Conservation (phyloP, 495 filamentous ascomycete species). For the Tetracladium setigerum region DNA sequence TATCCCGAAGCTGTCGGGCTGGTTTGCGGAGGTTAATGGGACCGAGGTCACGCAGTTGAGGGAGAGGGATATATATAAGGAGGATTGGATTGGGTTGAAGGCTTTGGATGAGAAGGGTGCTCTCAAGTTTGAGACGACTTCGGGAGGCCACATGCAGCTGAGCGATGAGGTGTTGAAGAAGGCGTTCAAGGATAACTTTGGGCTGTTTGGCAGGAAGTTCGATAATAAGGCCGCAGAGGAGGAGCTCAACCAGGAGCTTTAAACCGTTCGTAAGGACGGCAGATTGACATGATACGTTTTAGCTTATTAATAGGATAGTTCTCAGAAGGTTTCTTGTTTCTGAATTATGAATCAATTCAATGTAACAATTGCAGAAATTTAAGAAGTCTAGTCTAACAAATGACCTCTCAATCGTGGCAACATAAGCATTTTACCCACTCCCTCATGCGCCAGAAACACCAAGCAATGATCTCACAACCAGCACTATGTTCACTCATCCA, state of each 20-base stretch:
- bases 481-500: background rate
- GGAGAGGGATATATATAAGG: constrained; percentile 68
- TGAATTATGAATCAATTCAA: background rate
- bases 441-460: constrained; percentile 8
- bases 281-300: background rate
- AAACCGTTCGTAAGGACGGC: too few relatives aligned
- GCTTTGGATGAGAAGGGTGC: constrained; percentile 71
- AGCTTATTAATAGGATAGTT: background rate
- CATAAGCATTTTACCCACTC: background rate
- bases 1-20: constrained; percentile 83
- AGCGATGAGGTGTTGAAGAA: constrained; percentile 55
- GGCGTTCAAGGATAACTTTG: constrained; percentile 68
- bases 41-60: constrained; percentile 59
- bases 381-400: background rate
- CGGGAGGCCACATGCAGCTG: constrained; percentile 82
- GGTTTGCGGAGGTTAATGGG: constrained; percentile 82
- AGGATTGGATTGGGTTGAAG: constrained; percentile 92
- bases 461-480: constrained; percentile 6
- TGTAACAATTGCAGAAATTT: too few relatives aligned
- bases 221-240: background rate
- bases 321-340: background rate
- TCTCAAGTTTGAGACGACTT: constrained; percentile 61
- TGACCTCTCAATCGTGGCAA: constrained; percentile 22
- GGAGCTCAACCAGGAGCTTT: background rate
- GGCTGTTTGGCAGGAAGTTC: constrained; percentile 33